phyloP scores from a whole-genome alignment of 2,329 filamentous ascomycete genomes.

The Pestalotiopsis sp. region DNA sequence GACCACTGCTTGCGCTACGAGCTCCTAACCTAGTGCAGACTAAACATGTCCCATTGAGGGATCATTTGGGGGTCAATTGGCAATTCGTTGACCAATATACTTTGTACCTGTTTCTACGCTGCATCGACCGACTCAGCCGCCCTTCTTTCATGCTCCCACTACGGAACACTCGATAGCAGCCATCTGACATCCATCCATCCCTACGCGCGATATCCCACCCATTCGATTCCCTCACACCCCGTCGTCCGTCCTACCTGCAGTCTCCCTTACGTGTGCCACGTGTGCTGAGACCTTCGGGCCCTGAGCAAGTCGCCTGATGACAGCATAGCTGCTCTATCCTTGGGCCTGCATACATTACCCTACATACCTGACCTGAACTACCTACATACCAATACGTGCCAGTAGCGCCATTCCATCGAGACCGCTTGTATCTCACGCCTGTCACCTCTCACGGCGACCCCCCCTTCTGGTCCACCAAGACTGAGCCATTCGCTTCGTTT shows the following conservation, averaged over 20 bases:
- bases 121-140: background rate
- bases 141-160: background rate
- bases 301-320: background rate
- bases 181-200: background rate
- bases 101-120: background rate
- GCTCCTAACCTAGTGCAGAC: background rate
- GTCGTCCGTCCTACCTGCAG: background rate
- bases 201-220: background rate
- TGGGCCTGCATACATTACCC: background rate
- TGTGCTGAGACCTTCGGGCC: background rate
- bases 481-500: background rate
- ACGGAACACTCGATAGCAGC: background rate
- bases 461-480: background rate
- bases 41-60: background rate
- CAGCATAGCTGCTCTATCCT: background rate
- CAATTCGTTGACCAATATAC: background rate
- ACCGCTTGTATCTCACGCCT: background rate
- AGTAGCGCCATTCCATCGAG: background rate
- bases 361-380: background rate
- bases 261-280: background rate
- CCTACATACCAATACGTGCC: background rate
- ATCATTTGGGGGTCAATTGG: background rate
- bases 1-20: background rate
- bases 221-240: background rate
- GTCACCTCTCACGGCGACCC: background rate